Evolutionary conservation across 2,329 filamentous ascomycete species (phyloP).

Genomic region (Thermoascus crustaceus): DNA sequence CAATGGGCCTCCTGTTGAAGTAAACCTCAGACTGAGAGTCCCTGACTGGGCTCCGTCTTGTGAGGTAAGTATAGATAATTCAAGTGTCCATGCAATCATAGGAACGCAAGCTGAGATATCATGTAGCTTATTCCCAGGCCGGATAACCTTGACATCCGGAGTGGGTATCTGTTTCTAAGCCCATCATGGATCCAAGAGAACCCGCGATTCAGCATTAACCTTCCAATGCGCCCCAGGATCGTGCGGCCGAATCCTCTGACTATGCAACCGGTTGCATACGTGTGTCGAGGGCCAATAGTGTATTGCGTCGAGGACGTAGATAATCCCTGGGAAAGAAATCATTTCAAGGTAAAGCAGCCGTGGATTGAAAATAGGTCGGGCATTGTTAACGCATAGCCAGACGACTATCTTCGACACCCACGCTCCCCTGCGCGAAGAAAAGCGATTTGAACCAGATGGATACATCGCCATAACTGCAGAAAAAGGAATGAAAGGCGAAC

Average conservation of each 20-base stretch:
- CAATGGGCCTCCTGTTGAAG: constrained; percentile 11
- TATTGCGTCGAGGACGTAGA: constrained; percentile 55
- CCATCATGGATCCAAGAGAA: constrained; percentile 24
- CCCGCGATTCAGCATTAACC: constrained; percentile 36
- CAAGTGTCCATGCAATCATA: no score
- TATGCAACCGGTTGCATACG: constrained; percentile 44
- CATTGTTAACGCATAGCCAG: not conserved
- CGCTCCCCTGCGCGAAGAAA: not conserved
- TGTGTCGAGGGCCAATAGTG: constrained; percentile 50
- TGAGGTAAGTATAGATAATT: constrained; percentile 4
- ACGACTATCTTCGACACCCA: not conserved
- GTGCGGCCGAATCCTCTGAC: constrained; percentile 49
- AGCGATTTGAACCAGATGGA: not conserved
- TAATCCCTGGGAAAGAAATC: constrained; percentile 48
- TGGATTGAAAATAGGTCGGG: not conserved
- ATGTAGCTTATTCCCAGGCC: not conserved
- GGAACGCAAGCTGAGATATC: not conserved
- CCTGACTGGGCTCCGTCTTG: constrained; percentile 41
- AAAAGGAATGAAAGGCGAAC: constrained; percentile 12
- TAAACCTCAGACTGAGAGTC: constrained; percentile 44
- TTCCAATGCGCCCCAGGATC: constrained; percentile 41
- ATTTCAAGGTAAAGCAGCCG: constrained; percentile 22
- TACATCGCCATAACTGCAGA: constrained; percentile 1
- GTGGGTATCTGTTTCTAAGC: constrained; percentile 44
- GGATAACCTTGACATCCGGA: constrained; percentile 19